These are phyloP conservation scores for Phaffomyces antillensis DNA, from an alignment of 805 yeast genomes.

Conservation along the genomic window DNA sequence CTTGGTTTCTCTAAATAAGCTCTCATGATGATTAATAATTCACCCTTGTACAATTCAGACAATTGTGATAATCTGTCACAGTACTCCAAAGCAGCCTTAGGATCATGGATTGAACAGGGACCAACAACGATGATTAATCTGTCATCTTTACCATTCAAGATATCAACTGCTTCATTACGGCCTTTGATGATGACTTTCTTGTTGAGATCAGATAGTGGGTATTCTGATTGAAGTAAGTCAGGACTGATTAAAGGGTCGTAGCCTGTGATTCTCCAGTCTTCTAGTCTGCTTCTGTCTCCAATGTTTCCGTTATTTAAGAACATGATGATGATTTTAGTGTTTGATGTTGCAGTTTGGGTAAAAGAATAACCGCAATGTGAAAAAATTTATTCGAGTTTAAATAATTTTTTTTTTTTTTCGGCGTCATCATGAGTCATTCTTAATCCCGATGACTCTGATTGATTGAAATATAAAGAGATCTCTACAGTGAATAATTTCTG, in stretches of 20 bases:
- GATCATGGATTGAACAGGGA: conserved; percentile 96
- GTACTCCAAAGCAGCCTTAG: conserved; percentile 86
- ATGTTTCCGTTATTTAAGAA: conserved; percentile 76
- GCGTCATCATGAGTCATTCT: neutral
- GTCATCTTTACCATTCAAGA: conserved; percentile 79
- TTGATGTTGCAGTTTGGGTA: neutral
- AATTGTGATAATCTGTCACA: conserved; percentile 55
- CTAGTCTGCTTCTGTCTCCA: conserved; percentile 76
- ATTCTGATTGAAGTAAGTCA: conserved; percentile 81
- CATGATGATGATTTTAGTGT: conserved; percentile 37
- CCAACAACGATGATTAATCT: conserved; percentile 86
- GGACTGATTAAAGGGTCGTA: conserved; percentile 97
- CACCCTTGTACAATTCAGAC: conserved; percentile 58
- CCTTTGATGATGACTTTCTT: conserved; percentile 64
- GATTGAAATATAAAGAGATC: too few species aligned
- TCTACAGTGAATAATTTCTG: too few species aligned
- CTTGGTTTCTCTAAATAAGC: conserved; percentile 97
- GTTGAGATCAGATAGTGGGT: conserved; percentile 56
- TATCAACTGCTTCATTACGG: conserved; percentile 65
- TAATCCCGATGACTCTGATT: too few species aligned
- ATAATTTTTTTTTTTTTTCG: neutral
- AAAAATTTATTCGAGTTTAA: neutral
- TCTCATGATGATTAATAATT: conserved; percentile 87
- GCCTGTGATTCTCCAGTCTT: conserved; percentile 76
- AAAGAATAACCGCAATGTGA: neutral